A percentile compares a stretch with the other conserved stretches of the same genome.
Conservation (phyloP, 805 yeast genomes). For the Ogataea paraovalis region DNA sequence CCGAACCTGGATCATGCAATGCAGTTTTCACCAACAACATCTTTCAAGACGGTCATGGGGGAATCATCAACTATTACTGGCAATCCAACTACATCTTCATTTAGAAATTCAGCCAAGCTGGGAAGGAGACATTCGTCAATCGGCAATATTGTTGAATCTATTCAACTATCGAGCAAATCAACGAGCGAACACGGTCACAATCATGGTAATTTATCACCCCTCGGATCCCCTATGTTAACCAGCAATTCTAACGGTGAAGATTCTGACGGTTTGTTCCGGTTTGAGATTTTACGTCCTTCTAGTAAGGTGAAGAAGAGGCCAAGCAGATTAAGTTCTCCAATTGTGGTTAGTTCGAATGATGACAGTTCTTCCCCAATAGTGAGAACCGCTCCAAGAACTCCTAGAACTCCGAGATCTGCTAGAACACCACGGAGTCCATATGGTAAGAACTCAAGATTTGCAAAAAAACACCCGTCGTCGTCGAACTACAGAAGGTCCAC, state of each 20-base stretch:
- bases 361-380: constrained; percentile 24
- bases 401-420: constrained; percentile 20
- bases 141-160: constrained; percentile 13
- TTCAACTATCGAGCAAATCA: constrained; percentile 14
- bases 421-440: constrained; percentile 21
- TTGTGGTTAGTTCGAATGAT: constrained; percentile 11
- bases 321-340: constrained; percentile 19
- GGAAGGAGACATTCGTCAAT: constrained; percentile 19
- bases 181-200: constrained; percentile 9
- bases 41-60: constrained; percentile 72
- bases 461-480: constrained; percentile 13
- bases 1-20: constrained; percentile 24
- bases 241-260: constrained; percentile 24
- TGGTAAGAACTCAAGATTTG: constrained; percentile 16
- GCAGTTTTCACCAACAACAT: constrained; percentile 51
- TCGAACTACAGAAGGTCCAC: constrained; percentile 13
- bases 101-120: constrained; percentile 15
- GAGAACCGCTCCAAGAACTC: constrained; percentile 17
- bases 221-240: constrained; percentile 21
- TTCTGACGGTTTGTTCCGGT: constrained; percentile 41
- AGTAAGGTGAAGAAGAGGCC: constrained; percentile 34
- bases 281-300: constrained; percentile 38
- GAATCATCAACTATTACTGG: constrained; percentile 28
- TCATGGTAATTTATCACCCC: constrained; percentile 17
- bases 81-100: constrained; percentile 12